These are phyloP conservation scores for Xylariales sp. DNA, from an alignment of 2,329 filamentous ascomycete species.

Conservation along the genomic window DNA sequence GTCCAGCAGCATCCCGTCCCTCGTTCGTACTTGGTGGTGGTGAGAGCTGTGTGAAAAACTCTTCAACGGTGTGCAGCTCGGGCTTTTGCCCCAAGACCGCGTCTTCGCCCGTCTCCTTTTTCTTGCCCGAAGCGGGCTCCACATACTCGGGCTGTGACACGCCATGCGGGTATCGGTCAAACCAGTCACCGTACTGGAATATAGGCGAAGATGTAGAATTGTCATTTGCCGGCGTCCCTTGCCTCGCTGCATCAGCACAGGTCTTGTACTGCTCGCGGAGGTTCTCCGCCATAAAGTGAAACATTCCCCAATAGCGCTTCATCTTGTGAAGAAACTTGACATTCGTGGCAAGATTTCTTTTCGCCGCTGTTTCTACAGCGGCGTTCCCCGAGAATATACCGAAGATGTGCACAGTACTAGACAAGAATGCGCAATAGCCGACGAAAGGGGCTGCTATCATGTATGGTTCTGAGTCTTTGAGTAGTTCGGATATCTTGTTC, in stretches of 20 bases:
- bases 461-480: conserved; percentile 83
- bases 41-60: conserved; percentile 87
- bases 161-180: conserved; percentile 92
- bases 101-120: conserved; percentile 84
- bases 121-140: conserved; percentile 74
- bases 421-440: conserved; percentile 93
- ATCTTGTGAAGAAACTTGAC: conserved; percentile 92
- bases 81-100: conserved; percentile 89
- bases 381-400: conserved; percentile 89
- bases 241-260: conserved; percentile 82
- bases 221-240: conserved; percentile 66
- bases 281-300: conserved; percentile 95
- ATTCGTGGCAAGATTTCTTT: conserved; percentile 86
- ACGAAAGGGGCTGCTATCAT: conserved; percentile 90
- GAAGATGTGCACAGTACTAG: conserved; percentile 93
- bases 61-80: conserved; percentile 92
- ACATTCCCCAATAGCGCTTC: conserved; percentile 99
- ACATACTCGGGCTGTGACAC: conserved; percentile 87
- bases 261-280: conserved; percentile 88
- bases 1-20: conserved; percentile 52
- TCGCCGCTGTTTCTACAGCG: conserved; percentile 79
- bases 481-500: conserved; percentile 84
- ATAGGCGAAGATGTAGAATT: conserved; percentile 69
- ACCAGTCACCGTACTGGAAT: conserved; percentile 98
- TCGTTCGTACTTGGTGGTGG: conserved; percentile 67